Conservation (phyloP, 441 rosid species). For the Gossypium armourianum region DNA sequence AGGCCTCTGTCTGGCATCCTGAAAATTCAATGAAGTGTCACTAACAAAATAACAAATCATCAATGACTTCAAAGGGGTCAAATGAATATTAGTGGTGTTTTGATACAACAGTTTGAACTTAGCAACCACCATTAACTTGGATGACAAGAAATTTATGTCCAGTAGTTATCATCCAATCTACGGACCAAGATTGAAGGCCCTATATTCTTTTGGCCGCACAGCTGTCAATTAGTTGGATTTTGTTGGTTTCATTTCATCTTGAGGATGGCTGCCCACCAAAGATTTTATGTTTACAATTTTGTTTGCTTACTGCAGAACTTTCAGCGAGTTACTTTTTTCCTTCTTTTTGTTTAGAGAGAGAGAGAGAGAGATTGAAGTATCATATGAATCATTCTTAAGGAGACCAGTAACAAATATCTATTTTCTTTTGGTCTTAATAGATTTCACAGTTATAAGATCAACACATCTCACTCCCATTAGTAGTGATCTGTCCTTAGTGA, state of each 20-base stretch:
- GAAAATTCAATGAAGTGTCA: slow-evolving; percentile 22
- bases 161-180: not conserved
- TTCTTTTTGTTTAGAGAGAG: not conserved
- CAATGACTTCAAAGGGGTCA: not conserved
- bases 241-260: not conserved
- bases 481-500: not conserved
- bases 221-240: not conserved
- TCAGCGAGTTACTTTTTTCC: not conserved
- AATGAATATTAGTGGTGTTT: not conserved
- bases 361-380: not conserved
- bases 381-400: not conserved
- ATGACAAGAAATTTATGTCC: not conserved
- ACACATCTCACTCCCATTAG: not conserved
- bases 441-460: not conserved
- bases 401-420: not conserved
- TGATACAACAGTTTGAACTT: not conserved
- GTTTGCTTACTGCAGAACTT: not conserved
- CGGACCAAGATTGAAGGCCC: not conserved
- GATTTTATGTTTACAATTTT: not conserved
- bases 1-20: slow-evolving; percentile 98
- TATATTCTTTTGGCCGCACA: not conserved
- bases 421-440: not conserved
- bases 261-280: not conserved
- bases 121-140: not conserved
- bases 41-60: not conserved